These are phyloP conservation scores for Solanum chacoense DNA, from an alignment of 305 asterid genomes.

Conservation along the genomic window DNA sequence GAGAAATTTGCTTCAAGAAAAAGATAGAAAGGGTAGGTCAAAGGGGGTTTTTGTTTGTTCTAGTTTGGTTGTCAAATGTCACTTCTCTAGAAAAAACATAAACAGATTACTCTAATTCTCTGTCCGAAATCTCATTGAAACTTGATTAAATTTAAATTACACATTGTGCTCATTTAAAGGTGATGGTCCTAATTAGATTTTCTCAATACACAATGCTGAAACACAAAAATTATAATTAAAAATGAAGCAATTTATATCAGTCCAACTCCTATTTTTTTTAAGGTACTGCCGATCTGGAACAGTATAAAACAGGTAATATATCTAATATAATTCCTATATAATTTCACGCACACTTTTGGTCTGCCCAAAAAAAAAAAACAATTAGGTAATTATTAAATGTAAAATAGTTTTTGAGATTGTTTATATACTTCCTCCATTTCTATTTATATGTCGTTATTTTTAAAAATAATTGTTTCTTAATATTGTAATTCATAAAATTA, in stretches of 20 bases:
- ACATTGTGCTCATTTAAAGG: accelerated
- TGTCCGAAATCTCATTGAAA: accelerated
- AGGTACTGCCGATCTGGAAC: neutral
- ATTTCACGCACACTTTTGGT: neutral
- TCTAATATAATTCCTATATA: neutral
- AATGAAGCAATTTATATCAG: too few species aligned
- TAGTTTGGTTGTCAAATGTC: constrained; percentile 10
- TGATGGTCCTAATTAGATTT: too few species aligned
- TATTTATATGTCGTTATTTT: too few species aligned
- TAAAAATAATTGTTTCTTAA: too few species aligned
- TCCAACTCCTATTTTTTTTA: neutral
- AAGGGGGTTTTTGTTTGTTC: neutral
- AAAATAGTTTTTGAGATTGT: neutral
- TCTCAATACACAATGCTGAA: accelerated
- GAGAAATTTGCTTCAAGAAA: constrained; percentile 21
- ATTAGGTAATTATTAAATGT: neutral
- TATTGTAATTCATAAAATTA: neutral
- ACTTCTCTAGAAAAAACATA: neutral
- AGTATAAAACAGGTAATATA: neutral
- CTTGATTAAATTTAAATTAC: too few species aligned
- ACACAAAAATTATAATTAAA: too few species aligned
- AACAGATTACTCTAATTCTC: neutral
- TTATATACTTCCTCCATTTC: neutral
- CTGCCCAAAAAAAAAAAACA: neutral
- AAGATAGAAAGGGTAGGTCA: constrained; percentile 7